phyloP scores from a whole-genome alignment of 1,284 basidiomycete genomes.

The Ceratobasidium sp. region DNA sequence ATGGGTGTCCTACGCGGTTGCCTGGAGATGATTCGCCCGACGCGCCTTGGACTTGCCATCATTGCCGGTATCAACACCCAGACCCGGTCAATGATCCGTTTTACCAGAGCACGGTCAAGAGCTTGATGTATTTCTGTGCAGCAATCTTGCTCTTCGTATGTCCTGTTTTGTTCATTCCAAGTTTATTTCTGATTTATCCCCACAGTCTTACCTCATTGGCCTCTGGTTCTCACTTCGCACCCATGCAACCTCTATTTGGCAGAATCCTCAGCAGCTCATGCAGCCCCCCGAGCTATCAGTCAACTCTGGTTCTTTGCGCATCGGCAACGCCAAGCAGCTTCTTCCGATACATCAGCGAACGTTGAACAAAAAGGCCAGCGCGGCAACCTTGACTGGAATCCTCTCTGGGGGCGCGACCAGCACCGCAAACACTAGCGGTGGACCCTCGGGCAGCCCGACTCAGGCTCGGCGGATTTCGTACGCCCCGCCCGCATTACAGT shows the following conservation, averaged over 20 bases:
- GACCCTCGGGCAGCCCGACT: constrained; percentile 14
- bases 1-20: constrained; percentile 78
- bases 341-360: constrained; percentile 56
- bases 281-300: constrained; percentile 70
- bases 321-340: constrained; percentile 61
- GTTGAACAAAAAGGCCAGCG: constrained; percentile 64
- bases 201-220: constrained; percentile 94
- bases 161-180: constrained; percentile 49
- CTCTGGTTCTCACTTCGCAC: constrained; percentile 99
- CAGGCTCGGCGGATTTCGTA: constrained; percentile 25
- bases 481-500: constrained; percentile 38
- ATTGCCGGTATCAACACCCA: constrained; percentile 96
- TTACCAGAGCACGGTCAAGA: constrained; percentile 95
- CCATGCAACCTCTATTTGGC: constrained; percentile 99
- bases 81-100: constrained; percentile 95
- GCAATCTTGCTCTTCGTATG: constrained; percentile 88
- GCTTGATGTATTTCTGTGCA: constrained; percentile 95
- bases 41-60: constrained; percentile 85
- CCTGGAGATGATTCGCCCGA: constrained; percentile 52
- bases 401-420: constrained; percentile 19
- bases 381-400: constrained; percentile 54
- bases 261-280: constrained; percentile 91
- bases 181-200: not conserved
- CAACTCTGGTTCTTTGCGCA: constrained; percentile 58
- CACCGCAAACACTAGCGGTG: not conserved